Evolutionary conservation across 2,329 filamentous ascomycete genomes (phyloP).

Genomic region (Calycina marina): DNA sequence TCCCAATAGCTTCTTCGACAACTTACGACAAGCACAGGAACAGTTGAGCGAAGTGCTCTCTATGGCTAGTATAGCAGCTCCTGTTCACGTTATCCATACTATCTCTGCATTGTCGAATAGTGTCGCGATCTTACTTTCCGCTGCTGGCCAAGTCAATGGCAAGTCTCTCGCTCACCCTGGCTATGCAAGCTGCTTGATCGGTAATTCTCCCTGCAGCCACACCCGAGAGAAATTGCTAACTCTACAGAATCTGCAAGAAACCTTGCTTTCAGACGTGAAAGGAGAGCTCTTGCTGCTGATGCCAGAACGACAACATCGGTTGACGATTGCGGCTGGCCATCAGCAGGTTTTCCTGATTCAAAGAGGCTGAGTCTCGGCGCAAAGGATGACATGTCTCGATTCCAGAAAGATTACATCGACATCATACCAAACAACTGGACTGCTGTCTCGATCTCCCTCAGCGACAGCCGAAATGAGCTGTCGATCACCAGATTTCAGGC

Average conservation of each 20-base stretch:
- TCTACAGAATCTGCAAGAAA: slow-evolving; percentile 49
- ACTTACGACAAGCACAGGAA: slow-evolving; percentile 48
- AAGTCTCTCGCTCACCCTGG: slow-evolving; percentile 34
- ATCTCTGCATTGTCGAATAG: slow-evolving; percentile 50
- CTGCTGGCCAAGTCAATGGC: slow-evolving; percentile 35
- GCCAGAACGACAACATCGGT: slow-evolving; percentile 7
- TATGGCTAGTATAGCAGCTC: slow-evolving; percentile 32
- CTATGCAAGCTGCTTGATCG: slow-evolving; percentile 45
- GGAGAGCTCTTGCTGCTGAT: slow-evolving; percentile 31
- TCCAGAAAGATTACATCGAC: slow-evolving; percentile 71
- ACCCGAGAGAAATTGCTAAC: slow-evolving; percentile 5
- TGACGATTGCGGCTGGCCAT: slow-evolving; percentile 29
- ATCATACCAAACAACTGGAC: slow-evolving; percentile 75
- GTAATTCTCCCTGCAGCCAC: slow-evolving; percentile 9
- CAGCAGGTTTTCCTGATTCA: slow-evolving; percentile 25
- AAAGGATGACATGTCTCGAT: slow-evolving; percentile 40
- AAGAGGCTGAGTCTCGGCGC: slow-evolving; percentile 32
- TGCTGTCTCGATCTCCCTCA: slow-evolving; percentile 72
- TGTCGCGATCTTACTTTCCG: slow-evolving; percentile 50
- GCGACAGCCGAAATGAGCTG: slow-evolving; percentile 69
- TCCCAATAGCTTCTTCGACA: slow-evolving; percentile 25
- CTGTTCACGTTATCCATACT: slow-evolving; percentile 40
- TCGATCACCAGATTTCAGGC: slow-evolving; percentile 76
- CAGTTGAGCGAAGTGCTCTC: slow-evolving; percentile 48
- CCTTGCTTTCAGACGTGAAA: slow-evolving; percentile 51